A percentile compares a stretch with the other conserved stretches of the same genome.
Conservation (phyloP, 768 basidiomycete species). For the Trametes elegans region DNA sequence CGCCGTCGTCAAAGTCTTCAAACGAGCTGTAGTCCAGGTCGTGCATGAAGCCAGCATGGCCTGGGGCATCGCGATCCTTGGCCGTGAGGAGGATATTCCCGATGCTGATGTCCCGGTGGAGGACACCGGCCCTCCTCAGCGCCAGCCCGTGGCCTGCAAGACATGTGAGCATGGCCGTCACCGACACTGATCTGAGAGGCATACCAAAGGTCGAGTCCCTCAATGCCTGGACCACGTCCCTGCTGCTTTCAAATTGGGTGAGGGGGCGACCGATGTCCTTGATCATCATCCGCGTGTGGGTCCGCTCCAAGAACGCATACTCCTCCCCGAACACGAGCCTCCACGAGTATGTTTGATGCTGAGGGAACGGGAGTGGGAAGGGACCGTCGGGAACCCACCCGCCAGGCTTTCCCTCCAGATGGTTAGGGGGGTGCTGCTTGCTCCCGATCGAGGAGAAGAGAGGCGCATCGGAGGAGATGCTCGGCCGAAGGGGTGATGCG, state of each 20-base stretch:
- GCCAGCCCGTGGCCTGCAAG: neutral
- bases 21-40: slow-evolving; percentile 16
- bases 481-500: too few relatives aligned
- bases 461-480: too few relatives aligned
- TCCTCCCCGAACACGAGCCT: neutral
- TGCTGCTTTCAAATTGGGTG: neutral
- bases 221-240: neutral
- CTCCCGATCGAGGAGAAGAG: too few relatives aligned
- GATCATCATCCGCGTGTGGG: neutral
- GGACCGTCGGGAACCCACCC: too few relatives aligned
- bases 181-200: neutral
- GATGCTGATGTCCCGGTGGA: slow-evolving; percentile 19
- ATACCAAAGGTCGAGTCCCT: neutral
- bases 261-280: neutral
- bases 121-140: neutral
- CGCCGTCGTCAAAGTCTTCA: neutral
- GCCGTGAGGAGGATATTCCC: slow-evolving; percentile 13
- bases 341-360: neutral
- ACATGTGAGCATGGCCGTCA: neutral
- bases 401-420: too few relatives aligned
- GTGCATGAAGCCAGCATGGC: slow-evolving; percentile 7
- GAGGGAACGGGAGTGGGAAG: neutral
- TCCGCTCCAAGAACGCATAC: neutral
- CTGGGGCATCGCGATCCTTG: neutral
- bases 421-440: too few relatives aligned